Evolutionary conservation across 2,329 filamentous ascomycete species (phyloP).

Genomic region (Fusarium protoensiforme): DNA sequence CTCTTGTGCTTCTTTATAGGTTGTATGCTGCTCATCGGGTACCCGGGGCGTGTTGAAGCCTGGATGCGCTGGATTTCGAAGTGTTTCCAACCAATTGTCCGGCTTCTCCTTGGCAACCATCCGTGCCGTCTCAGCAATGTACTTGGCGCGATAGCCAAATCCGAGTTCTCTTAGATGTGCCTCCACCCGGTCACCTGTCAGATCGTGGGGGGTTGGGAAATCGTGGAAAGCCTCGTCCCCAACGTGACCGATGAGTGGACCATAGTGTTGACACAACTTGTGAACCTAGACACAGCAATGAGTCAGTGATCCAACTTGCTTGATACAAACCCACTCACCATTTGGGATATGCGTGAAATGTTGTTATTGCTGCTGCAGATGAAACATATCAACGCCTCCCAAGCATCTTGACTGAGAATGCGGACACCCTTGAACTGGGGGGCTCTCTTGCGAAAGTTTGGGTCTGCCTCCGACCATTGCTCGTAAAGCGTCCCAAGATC

Average conservation of each 20-base stretch:
- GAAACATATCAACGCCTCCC: slow-evolving; percentile 93
- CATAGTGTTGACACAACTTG: slow-evolving; percentile 90
- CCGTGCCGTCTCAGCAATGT: slow-evolving; percentile 86
- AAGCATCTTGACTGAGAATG: slow-evolving; percentile 93
- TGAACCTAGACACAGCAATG: slow-evolving; percentile 66
- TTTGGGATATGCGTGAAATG: slow-evolving; percentile 92
- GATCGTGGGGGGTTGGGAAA: slow-evolving; percentile 80
- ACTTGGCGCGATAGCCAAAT: slow-evolving; percentile 95
- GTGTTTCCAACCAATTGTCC: slow-evolving; percentile 77
- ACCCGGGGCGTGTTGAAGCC: slow-evolving; percentile 59
- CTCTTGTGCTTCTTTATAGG: slow-evolving; percentile 84
- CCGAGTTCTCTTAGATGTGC: slow-evolving; percentile 82
- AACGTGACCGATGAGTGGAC: slow-evolving; percentile 77
- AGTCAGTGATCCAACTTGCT: background rate
- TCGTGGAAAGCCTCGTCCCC: slow-evolving; percentile 82
- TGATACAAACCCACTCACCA: slow-evolving; percentile 65
- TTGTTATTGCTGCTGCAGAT: slow-evolving; percentile 99
- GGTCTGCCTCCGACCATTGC: slow-evolving; percentile 86
- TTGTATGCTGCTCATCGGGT: slow-evolving; percentile 63
- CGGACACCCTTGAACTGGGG: slow-evolving; percentile 90
- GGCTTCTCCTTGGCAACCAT: slow-evolving; percentile 77
- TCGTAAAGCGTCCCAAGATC: slow-evolving; percentile 81
- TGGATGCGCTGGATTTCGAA: slow-evolving; percentile 82
- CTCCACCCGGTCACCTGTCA: slow-evolving; percentile 83
- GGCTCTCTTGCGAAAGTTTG: slow-evolving; percentile 90